phyloP scores from a whole-genome alignment of 208 protist species.

The Histomonas meleagridis region DNA sequence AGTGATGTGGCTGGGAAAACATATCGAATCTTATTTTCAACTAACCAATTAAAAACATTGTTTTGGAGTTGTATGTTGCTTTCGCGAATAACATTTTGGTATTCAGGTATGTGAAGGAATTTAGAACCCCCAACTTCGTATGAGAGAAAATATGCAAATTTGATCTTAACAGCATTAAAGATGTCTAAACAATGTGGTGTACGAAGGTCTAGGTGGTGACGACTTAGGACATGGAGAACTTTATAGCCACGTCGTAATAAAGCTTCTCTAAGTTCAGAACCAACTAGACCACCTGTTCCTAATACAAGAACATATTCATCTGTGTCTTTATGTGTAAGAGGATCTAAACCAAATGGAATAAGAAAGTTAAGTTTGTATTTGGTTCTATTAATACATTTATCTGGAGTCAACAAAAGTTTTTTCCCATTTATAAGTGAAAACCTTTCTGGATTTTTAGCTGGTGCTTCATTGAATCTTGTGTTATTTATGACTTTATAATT shows the following conservation, averaged over 20 bases:
- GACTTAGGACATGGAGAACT: neutral
- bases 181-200: neutral
- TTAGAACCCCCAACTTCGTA: slow-evolving; percentile 28
- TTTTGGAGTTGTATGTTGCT: neutral
- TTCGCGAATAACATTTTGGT: neutral
- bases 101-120: neutral
- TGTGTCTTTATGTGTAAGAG: neutral
- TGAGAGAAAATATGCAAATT: neutral
- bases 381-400: too few species aligned
- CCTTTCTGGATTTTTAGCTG: too few species aligned
- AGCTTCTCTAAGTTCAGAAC: neutral
- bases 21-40: neutral
- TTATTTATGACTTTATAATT: too few species aligned
- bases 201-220: neutral
- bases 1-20: neutral
- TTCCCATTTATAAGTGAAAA: too few species aligned
- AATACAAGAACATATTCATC: neutral
- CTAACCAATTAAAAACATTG: neutral
- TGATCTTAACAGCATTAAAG: neutral
- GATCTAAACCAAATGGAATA: neutral
- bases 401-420: too few species aligned
- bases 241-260: neutral
- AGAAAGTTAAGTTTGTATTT: neutral
- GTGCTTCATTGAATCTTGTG: too few species aligned
- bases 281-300: neutral